These are phyloP conservation scores for Termitomyces sp. DNA, from an alignment of 768 basidiomycete species.

Conservation along the genomic window DNA sequence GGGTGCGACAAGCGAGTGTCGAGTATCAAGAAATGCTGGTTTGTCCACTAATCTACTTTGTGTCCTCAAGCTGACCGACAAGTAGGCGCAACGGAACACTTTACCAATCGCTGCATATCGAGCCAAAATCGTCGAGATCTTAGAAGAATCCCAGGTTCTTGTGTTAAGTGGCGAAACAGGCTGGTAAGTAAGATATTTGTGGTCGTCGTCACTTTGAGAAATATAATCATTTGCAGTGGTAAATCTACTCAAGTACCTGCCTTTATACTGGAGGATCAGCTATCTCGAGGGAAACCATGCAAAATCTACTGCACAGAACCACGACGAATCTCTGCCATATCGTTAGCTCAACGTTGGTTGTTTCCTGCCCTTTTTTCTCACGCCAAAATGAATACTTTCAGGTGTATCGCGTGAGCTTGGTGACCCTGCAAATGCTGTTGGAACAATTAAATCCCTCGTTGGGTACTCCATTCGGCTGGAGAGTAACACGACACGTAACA, in stretches of 20 bases:
- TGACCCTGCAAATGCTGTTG: slow-evolving; percentile 73
- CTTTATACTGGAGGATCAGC: slow-evolving; percentile 88
- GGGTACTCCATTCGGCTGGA: slow-evolving; percentile 95
- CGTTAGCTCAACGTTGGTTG: slow-evolving; percentile 74
- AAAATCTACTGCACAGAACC: slow-evolving; percentile 96
- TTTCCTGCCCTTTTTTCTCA: neutral
- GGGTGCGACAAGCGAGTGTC: slow-evolving; percentile 51
- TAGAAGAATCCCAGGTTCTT: slow-evolving; percentile 76
- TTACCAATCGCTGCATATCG: slow-evolving; percentile 88
- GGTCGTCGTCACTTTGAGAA: neutral
- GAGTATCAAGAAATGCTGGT: slow-evolving; percentile 90
- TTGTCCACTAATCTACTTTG: slow-evolving; percentile 21
- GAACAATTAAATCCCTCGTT: slow-evolving; percentile 73
- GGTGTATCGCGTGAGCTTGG: slow-evolving; percentile 89
- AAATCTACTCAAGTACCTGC: slow-evolving; percentile 96
- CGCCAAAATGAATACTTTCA: slow-evolving; percentile 13
- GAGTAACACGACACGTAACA: slow-evolving; percentile 75
- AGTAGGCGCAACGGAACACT: slow-evolving; percentile 63
- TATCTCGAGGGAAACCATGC: slow-evolving; percentile 75
- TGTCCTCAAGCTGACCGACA: neutral
- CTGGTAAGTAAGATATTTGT: slow-evolving; percentile 24
- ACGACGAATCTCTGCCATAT: slow-evolving; percentile 92
- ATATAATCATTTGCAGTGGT: slow-evolving; percentile 48
- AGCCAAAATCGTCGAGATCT: slow-evolving; percentile 57
- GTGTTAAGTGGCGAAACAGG: slow-evolving; percentile 64